Base-by-base conservation (phyloP, 1,139 yeast genomes). In the Taphrina deformans region DNA sequence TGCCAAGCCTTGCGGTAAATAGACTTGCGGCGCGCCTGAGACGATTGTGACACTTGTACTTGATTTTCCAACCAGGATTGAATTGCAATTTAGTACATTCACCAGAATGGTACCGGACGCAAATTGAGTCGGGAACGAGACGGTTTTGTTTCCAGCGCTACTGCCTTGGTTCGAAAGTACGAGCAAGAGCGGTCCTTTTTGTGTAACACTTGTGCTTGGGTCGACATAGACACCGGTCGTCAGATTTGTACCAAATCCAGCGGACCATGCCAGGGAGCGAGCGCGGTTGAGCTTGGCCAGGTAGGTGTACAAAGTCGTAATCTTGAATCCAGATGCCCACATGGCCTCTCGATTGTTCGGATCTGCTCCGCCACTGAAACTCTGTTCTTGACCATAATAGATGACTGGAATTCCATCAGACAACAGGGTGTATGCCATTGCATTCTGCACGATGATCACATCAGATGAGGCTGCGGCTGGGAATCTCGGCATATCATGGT, bases 401-500 rank as follows among this genome's bases (percentile, higher is more conserved):
- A 67, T 56, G 51, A 66, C 48, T 26, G 69, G 69, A n/a, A 67
- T 67, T 18, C 69, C 69, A 27, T 66, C 66, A n/a, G 65, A 52
- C 16, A 67, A 12, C 16, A 67, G 23, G n/a, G 58, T 61, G 35
- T 56, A 67, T 1, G 68, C 58, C 38, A 63, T 41, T 2, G 66
- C 67, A 27, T 50, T 56, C 48, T 46, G 16, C n/a, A 62, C 52
- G 12, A 50, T 27, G n/a, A 50, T 55, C 18, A 51, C 55, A 35
- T 65, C 67, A 23, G 55, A 16, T 9, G 56, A 48, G 21, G 46
- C 35, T 1, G 51, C 35, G 23, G n/a, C 26, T 2, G 68, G 60
- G 46, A 60, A 55, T 7, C 69, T 53, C 4, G 65, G 67, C 58
- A 33, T 48, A 31, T 67, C 69, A 16, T 67, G 69, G 27, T 67